Conservation (phyloP, 2,329 filamentous ascomycete species). For the Fusarium dimerum region DNA sequence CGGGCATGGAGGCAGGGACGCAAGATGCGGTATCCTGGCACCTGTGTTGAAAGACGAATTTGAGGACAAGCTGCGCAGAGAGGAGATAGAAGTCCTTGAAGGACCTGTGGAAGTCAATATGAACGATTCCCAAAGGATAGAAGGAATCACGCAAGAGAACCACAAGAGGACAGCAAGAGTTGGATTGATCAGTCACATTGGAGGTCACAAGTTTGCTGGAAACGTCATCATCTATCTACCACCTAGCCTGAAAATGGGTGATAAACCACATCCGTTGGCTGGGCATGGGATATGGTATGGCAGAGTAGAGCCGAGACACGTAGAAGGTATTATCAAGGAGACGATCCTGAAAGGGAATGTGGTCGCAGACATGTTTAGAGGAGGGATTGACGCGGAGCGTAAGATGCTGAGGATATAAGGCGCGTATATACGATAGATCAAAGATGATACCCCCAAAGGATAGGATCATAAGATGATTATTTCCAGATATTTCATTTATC, state of each 20-base stretch:
- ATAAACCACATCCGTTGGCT: constrained; percentile 57
- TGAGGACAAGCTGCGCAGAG: constrained; percentile 52
- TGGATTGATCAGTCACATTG: constrained; percentile 75
- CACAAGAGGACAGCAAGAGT: constrained; percentile 54
- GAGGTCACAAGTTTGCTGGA: constrained; percentile 83
- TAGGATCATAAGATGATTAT: background rate
- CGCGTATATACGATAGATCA: background rate
- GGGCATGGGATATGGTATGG: constrained; percentile 84
- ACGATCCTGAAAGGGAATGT: constrained; percentile 69
- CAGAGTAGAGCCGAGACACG: constrained; percentile 71
- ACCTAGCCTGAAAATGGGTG: constrained; percentile 46
- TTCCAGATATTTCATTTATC: too few relatives aligned
- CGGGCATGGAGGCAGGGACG: constrained; percentile 80
- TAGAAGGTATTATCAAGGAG: constrained; percentile 73
- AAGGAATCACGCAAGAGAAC: constrained; percentile 12
- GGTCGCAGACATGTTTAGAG: constrained; percentile 70
- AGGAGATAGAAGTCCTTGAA: constrained; percentile 50
- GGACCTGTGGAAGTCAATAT: constrained; percentile 43
- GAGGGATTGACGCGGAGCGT: constrained; percentile 60
- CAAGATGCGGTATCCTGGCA: constrained; percentile 78
- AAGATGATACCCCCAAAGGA: background rate
- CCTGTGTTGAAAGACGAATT: constrained; percentile 75
- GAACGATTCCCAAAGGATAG: constrained; percentile 17
- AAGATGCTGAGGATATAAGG: constrained; percentile 50
- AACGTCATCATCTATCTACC: constrained; percentile 83